These are phyloP conservation scores for Coniferiporia sulphurascens DNA, from an alignment of 1,284 basidiomycete species.

Conservation along the genomic window DNA sequence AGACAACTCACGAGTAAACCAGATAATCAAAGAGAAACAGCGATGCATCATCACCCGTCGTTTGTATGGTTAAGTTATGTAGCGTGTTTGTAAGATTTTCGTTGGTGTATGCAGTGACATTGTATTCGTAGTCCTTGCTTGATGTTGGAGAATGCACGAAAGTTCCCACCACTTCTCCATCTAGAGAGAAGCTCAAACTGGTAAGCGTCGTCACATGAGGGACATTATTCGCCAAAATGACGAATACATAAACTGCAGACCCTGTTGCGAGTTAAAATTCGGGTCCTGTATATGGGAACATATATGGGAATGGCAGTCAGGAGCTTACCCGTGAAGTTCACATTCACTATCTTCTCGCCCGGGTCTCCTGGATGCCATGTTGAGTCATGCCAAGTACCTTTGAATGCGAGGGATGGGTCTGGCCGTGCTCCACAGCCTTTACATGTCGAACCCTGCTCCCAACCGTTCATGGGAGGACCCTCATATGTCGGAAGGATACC, in stretches of 20 bases:
- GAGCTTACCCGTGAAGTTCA: constrained; percentile 7
- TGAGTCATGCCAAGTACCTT: constrained; percentile 22
- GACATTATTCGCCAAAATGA: constrained; percentile 13
- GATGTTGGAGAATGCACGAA: constrained; percentile 8
- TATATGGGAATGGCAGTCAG: not conserved
- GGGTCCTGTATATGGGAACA: not conserved
- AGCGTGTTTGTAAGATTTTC: not conserved
- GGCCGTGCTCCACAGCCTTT: not conserved
- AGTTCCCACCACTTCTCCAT: constrained; percentile 11
- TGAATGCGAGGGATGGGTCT: constrained; percentile 11
- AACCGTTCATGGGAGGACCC: not conserved
- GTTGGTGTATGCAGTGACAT: constrained; percentile 1
- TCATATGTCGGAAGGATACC: constrained; percentile 1
- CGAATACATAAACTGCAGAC: constrained; percentile 14
- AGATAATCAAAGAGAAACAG: constrained; percentile 10
- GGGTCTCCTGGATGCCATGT: not conserved
- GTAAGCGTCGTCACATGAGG: not conserved
- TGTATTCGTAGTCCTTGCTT: constrained; percentile 10
- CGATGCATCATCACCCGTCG: not conserved
- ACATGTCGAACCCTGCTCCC: constrained; percentile 5
- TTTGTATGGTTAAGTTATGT: constrained; percentile 7
- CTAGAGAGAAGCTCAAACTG: constrained; percentile 10
- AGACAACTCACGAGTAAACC: constrained; percentile 9
- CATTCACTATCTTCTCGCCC: not conserved
- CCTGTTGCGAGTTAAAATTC: not conserved